Conservation (phyloP, 2,329 filamentous ascomycete species). For the Aspergillus udagawae region DNA sequence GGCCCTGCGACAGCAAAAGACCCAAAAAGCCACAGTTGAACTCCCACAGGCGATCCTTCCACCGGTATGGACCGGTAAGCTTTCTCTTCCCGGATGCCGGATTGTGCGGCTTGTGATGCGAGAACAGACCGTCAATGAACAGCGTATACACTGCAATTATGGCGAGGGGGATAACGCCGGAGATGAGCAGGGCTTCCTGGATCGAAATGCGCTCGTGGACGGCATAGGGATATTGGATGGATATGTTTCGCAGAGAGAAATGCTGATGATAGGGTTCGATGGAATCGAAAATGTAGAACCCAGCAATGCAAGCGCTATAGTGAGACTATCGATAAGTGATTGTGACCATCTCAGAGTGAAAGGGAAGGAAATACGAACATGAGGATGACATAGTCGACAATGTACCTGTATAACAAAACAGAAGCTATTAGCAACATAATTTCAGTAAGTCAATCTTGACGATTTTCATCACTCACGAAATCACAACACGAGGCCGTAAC, state of each 20-base stretch:
- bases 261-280: conserved; percentile 55
- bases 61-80: conserved; percentile 46
- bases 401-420: conserved; percentile 41
- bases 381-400: conserved; percentile 57
- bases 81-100: conserved; percentile 34
- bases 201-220: conserved; percentile 53
- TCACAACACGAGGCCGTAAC: conserved; percentile 47
- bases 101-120: conserved; percentile 42
- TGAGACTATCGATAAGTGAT: conserved; percentile 9
- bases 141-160: conserved; percentile 55
- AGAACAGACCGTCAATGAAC: conserved; percentile 56
- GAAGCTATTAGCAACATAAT: conserved; percentile 1
- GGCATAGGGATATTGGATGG: conserved; percentile 56
- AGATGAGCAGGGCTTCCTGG: conserved; percentile 46
- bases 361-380: conserved; percentile 40
- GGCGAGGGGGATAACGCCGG: conserved; percentile 46
- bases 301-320: conserved; percentile 47
- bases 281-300: conserved; percentile 52
- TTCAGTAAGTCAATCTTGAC: background rate
- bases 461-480: conserved; percentile 43
- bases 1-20: conserved; percentile 50
- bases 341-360: background rate
- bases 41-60: conserved; percentile 58
- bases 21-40: conserved; percentile 58
- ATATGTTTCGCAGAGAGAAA: conserved; percentile 55